These are phyloP conservation scores for Talaromyces nanjingensis DNA, from an alignment of 495 filamentous ascomycete genomes.

Conservation along the genomic window DNA sequence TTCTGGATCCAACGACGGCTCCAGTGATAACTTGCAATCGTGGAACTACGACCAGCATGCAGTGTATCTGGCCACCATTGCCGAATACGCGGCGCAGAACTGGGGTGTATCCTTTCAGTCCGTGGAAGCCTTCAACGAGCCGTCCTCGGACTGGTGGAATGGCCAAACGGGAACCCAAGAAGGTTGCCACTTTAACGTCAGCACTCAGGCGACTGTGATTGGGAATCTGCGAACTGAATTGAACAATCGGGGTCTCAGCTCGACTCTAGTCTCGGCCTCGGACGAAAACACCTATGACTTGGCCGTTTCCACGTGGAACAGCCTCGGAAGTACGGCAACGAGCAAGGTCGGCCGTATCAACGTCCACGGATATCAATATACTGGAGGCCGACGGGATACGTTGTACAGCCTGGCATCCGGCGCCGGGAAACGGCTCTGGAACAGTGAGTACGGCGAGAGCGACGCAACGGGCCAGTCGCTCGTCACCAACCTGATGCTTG, in stretches of 20 bases:
- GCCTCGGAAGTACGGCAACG: constrained; percentile 17
- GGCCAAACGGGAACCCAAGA: constrained; percentile 13
- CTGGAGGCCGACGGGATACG: constrained; percentile 16
- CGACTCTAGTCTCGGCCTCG: neutral
- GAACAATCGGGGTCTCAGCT: constrained; percentile 4
- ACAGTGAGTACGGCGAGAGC: constrained; percentile 32
- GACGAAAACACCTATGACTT: constrained; percentile 7
- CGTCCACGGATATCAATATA: constrained; percentile 33
- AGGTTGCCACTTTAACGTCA: constrained; percentile 1
- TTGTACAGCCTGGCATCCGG: constrained; percentile 15
- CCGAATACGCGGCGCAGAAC: constrained; percentile 24
- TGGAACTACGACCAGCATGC: constrained; percentile 31
- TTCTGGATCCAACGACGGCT: constrained; percentile 18
- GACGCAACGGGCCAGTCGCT: constrained; percentile 25
- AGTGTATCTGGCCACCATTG: constrained; percentile 32
- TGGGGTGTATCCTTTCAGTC: constrained; percentile 26
- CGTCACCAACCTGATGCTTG: constrained; percentile 26
- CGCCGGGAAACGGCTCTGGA: constrained; percentile 26
- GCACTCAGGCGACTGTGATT: constrained; percentile 2
- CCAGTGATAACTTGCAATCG: constrained; percentile 25
- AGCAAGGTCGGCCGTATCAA: constrained; percentile 22
- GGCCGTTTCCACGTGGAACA: constrained; percentile 22
- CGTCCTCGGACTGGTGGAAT: constrained; percentile 29
- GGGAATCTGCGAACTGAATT: neutral
- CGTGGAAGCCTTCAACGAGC: constrained; percentile 34